Base-by-base conservation (phyloP, 2,329 filamentous ascomycete species). In the Aurifilum marmelostoma region DNA sequence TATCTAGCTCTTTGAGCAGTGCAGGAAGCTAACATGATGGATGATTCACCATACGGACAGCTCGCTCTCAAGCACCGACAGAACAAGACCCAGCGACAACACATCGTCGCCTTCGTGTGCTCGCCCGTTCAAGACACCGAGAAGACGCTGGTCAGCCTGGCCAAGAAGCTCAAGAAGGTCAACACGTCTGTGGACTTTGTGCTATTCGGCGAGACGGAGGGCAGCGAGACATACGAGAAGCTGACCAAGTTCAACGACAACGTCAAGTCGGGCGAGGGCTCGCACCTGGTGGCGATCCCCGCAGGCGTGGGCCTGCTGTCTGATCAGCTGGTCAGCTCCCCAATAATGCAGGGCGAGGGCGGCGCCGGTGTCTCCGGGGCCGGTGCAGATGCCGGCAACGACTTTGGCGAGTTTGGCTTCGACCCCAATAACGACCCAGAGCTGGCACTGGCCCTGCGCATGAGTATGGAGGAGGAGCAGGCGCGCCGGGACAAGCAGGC, bases 141-240 rank as follows among this genome's bases (percentile, higher is more conserved):
- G 80, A 96, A 96, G 83, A 89, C 91, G 66, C 88, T 99, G 64
- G 88, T 94, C 72, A 92, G 93, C 77, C 87, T 99, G 39, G 94
- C 96, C 59, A 97, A 96, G 85, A 97, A 96, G 84, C 97, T 98
- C 94, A 98, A 98, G 89, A 99, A 99, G 87, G 92, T 91, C 80
- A 95, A 92, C 77, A 92, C 97, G 71, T 92, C 91, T 71, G 92
- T 99, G 77, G 96, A 99, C 80, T 95, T 99, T 77, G 88, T 99
- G 71, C 89, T 95, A 61, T 99, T 99, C 76, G 96, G 96, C 74
- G 95, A 99, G 75, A 87, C 97, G 66, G 93, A 96, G 73, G 92
- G 94, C 75, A 93, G 97, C 73, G 93, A 91, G 72, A 92, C 92
- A 67, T 89, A 92, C 79, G 95, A 96, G 82, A 98, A 98, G 84